These are phyloP conservation scores for Nicotiana tomentosiformis DNA, from an alignment of 257 asterid genomes.

Conservation along the genomic window DNA sequence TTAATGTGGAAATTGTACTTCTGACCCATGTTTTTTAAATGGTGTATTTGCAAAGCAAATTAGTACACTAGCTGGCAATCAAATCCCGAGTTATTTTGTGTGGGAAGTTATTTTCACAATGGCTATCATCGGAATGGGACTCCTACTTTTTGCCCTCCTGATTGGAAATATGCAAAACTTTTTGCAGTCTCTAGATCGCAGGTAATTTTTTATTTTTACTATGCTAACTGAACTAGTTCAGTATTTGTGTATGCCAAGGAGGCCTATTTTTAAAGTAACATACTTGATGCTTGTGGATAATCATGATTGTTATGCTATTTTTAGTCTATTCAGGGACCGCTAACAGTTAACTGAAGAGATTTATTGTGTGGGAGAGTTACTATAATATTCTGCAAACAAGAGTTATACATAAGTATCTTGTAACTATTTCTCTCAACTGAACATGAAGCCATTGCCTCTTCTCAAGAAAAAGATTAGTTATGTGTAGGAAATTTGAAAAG, in stretches of 20 bases:
- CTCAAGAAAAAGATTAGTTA: slow-evolving; percentile 1
- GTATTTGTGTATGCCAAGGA: background rate
- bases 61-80: slow-evolving; percentile 94
- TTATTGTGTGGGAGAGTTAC: background rate
- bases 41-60: slow-evolving; percentile 51
- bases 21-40: background rate
- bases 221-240: background rate
- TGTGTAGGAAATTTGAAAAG: background rate
- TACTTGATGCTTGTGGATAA: slow-evolving; percentile 1
- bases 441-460: background rate
- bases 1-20: background rate
- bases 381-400: background rate
- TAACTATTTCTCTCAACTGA: background rate
- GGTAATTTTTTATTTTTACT: slow-evolving; percentile 24
- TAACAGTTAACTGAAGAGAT: background rate
- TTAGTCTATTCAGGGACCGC: background rate
- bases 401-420: background rate
- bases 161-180: slow-evolving; percentile 96
- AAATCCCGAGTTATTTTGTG: slow-evolving; percentile 63
- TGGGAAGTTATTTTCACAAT: slow-evolving; percentile 90
- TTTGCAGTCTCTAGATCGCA: slow-evolving; percentile 88
- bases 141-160: slow-evolving; percentile 79
- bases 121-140: slow-evolving; percentile 78
- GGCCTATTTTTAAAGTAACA: background rate
- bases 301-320: background rate